Percentiles rank a stretch among this genome's conserved stretches.
phyloP scores from a whole-genome alignment of 2,329 filamentous ascomycete species.

The Sphaceloma murrayae region DNA sequence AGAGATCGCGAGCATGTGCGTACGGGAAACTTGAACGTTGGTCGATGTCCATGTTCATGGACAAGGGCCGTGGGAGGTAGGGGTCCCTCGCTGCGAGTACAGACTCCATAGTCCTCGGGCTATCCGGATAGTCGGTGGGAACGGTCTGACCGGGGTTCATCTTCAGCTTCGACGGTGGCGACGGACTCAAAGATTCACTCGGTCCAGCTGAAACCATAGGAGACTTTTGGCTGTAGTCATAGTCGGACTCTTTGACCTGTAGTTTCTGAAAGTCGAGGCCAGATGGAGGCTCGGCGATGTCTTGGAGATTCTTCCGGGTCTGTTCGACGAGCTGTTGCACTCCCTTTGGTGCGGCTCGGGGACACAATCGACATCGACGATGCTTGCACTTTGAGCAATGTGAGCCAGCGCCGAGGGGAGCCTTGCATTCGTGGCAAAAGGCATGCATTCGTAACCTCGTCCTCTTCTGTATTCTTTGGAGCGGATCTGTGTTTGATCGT shows the following conservation, averaged over 20 bases:
- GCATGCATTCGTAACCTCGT: conserved; percentile 12
- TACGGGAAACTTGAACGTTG: neutral
- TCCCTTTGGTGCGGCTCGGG: conserved; percentile 11
- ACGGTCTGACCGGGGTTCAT: neutral
- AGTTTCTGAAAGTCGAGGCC: conserved; percentile 1
- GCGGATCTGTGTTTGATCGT: conserved; percentile 1
- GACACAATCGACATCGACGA: conserved; percentile 13
- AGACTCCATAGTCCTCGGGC: conserved; percentile 11
- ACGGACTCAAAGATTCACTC: neutral
- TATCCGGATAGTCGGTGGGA: neutral
- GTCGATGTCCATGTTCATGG: conserved; percentile 8
- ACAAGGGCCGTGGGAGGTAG: conserved; percentile 1
- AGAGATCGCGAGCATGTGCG: conserved; percentile 1
- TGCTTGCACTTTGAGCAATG: conserved; percentile 12
- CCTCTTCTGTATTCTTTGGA: conserved; percentile 10
- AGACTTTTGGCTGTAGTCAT: neutral
- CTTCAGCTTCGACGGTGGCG: neutral
- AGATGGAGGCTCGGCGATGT: neutral
- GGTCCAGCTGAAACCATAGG: conserved; percentile 3
- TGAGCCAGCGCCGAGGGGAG: neutral
- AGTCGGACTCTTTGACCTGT: conserved; percentile 7
- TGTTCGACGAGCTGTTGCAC: conserved; percentile 13
- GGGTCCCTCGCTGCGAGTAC: conserved; percentile 9
- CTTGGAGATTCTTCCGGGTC: conserved; percentile 6
- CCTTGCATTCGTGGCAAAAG: conserved; percentile 11